These are phyloP conservation scores for Xylaria palmicola DNA, from an alignment of 495 filamentous ascomycete genomes.

Conservation along the genomic window DNA sequence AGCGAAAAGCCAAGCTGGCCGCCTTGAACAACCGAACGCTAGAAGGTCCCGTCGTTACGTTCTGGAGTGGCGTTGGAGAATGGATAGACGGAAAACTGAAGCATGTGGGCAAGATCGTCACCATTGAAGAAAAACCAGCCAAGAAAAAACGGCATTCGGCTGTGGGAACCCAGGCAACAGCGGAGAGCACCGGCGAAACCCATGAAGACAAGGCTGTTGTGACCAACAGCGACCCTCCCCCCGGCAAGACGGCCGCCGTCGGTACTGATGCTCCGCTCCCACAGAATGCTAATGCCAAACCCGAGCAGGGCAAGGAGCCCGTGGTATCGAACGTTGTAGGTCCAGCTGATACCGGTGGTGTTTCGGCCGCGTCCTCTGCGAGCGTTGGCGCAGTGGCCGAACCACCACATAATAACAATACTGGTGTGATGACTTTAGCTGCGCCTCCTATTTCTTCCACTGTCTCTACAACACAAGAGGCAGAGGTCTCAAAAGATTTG, in stretches of 20 bases:
- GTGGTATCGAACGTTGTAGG: background rate
- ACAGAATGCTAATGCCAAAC: constrained; percentile 14
- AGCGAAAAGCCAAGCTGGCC: constrained; percentile 74
- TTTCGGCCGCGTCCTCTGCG: background rate
- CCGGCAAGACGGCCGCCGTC: constrained; percentile 23
- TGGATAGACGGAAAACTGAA: constrained; percentile 68
- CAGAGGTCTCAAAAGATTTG: constrained; percentile 6
- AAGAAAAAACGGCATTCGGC: constrained; percentile 47
- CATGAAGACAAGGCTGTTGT: constrained; percentile 33
- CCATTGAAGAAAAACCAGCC: constrained; percentile 54
- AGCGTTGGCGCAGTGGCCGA: background rate
- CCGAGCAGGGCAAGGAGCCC: constrained; percentile 15
- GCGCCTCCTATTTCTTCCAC: background rate
- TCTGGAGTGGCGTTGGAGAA: constrained; percentile 85
- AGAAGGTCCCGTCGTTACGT: constrained; percentile 85
- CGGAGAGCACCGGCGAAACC: constrained; percentile 27
- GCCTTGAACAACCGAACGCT: constrained; percentile 82
- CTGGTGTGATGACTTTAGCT: background rate
- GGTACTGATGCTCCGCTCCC: background rate
- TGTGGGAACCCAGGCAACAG: constrained; percentile 20
- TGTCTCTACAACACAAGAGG: background rate
- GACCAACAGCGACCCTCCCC: constrained; percentile 18
- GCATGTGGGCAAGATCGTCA: constrained; percentile 67
- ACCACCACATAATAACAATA: background rate
- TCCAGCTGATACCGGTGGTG: background rate